These are phyloP conservation scores for Periglandula ipomoeae DNA, from an alignment of 2,329 filamentous ascomycete genomes.

Conservation along the genomic window DNA sequence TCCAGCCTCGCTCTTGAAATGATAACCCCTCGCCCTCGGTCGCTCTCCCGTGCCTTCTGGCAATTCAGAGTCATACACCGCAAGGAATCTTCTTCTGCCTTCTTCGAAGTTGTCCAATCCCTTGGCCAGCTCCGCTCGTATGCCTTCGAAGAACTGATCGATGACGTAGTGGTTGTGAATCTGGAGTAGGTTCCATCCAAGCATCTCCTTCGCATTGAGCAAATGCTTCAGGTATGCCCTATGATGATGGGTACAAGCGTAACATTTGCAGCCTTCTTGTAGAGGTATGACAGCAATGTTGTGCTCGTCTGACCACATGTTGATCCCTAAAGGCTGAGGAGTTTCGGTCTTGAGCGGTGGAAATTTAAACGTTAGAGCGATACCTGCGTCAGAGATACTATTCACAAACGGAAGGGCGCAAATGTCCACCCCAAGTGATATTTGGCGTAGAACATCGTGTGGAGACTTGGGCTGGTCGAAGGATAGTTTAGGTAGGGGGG, in stretches of 20 bases:
- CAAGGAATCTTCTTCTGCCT: slow-evolving; percentile 31
- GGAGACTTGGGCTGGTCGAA: slow-evolving; percentile 63
- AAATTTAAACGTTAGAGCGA: slow-evolving; percentile 75
- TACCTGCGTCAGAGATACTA: slow-evolving; percentile 68
- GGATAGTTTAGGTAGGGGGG: slow-evolving; percentile 61
- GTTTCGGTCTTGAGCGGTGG: slow-evolving; percentile 29
- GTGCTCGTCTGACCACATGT: slow-evolving; percentile 65
- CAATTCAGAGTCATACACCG: slow-evolving; percentile 58
- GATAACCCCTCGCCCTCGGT: slow-evolving; percentile 73
- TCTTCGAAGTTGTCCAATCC: slow-evolving; percentile 52
- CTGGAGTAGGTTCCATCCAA: slow-evolving; percentile 87
- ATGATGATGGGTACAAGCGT: slow-evolving; percentile 76
- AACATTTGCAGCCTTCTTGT: slow-evolving; percentile 59
- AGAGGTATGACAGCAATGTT: slow-evolving; percentile 56
- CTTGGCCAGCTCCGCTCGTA: slow-evolving; percentile 54
- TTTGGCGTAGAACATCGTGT: slow-evolving; percentile 66
- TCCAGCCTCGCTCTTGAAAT: slow-evolving; percentile 62
- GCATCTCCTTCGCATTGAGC: slow-evolving; percentile 87
- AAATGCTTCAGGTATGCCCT: slow-evolving; percentile 82
- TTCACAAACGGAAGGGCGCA: slow-evolving; percentile 70
- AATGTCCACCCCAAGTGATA: slow-evolving; percentile 70
- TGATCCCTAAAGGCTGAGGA: slow-evolving; percentile 53
- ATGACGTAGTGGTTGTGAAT: slow-evolving; percentile 79
- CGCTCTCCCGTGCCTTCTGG: slow-evolving; percentile 68
- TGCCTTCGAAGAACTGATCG: slow-evolving; percentile 60